Percentiles rank a stretch among this genome's conserved stretches.
Evolutionary conservation across 805 yeast species (phyloP).

Genomic region (Saturnispora halmiae): DNA sequence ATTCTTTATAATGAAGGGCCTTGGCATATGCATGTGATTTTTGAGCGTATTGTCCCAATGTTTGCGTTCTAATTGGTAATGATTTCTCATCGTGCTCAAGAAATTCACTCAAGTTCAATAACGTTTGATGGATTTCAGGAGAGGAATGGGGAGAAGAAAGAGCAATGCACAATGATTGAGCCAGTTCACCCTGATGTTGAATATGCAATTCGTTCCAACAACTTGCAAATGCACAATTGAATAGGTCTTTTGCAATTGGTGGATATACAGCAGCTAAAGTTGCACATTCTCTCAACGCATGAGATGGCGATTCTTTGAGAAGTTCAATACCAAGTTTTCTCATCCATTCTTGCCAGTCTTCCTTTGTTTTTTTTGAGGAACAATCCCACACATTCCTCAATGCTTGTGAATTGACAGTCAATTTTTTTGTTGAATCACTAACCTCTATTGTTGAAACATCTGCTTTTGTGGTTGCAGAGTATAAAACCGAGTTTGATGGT

Average conservation of each 20-base stretch:
- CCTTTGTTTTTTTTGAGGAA: slow-evolving; percentile 76
- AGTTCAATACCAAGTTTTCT: slow-evolving; percentile 77
- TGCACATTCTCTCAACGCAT: slow-evolving; percentile 88
- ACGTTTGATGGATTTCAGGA: slow-evolving; percentile 88
- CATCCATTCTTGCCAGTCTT: slow-evolving; percentile 98
- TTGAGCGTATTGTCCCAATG: slow-evolving; percentile 87
- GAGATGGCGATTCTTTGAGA: slow-evolving; percentile 87
- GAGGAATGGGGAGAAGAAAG: slow-evolving; percentile 85
- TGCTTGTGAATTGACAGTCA: slow-evolving; percentile 57
- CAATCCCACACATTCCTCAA: slow-evolving; percentile 89
- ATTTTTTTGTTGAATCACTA: slow-evolving; percentile 61
- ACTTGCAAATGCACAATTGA: slow-evolving; percentile 90
- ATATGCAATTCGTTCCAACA: slow-evolving; percentile 92
- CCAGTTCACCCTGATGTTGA: slow-evolving; percentile 81
- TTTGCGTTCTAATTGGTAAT: slow-evolving; percentile 81
- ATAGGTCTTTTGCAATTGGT: slow-evolving; percentile 81
- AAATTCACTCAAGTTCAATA: slow-evolving; percentile 85
- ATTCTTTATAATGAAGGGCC: slow-evolving; percentile 90
- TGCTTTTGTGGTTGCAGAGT: slow-evolving; percentile 40
- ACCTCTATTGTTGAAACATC: slow-evolving; percentile 46
- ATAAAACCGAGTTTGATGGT: slow-evolving; percentile 66
- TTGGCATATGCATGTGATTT: slow-evolving; percentile 96
- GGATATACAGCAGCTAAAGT: slow-evolving; percentile 78
- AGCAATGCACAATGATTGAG: slow-evolving; percentile 77
- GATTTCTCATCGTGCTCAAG: slow-evolving; percentile 98